phyloP scores from a whole-genome alignment of 352 stramenopile genomes.

The Pythium monospermum region DNA sequence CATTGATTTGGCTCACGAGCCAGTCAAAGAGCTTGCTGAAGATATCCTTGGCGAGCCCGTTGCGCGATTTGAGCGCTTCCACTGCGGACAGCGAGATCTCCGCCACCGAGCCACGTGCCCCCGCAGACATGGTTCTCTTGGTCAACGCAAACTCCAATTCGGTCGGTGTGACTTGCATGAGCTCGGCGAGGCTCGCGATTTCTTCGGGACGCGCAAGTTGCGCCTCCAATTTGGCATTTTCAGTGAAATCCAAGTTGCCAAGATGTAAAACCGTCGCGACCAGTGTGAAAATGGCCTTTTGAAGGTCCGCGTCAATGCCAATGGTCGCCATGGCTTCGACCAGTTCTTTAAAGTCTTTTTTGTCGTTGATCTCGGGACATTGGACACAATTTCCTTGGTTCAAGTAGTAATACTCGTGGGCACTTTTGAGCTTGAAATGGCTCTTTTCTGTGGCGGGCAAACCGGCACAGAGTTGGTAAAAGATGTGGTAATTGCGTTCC shows the following conservation, averaged over 20 bases:
- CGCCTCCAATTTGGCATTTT: slow-evolving; percentile 84
- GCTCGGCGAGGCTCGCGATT: slow-evolving; percentile 65
- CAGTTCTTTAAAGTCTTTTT: slow-evolving; percentile 92
- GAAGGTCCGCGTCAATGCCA: slow-evolving; percentile 83
- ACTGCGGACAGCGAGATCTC: slow-evolving; percentile 80
- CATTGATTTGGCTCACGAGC: slow-evolving; percentile 94
- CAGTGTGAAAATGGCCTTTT: slow-evolving; percentile 93
- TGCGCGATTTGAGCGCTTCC: slow-evolving; percentile 84
- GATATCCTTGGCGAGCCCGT: slow-evolving; percentile 95
- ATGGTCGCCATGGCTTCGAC: slow-evolving; percentile 91
- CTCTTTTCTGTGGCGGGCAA: slow-evolving; percentile 63
- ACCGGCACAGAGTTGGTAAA: slow-evolving; percentile 95
- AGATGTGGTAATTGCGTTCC: slow-evolving; percentile 99
- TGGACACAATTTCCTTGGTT: slow-evolving; percentile 93
- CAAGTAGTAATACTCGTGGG: slow-evolving; percentile 90
- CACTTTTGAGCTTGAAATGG: slow-evolving; percentile 78
- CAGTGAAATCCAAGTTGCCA: slow-evolving; percentile 93
- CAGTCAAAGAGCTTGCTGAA: slow-evolving; percentile 97
- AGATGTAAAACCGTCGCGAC: slow-evolving; percentile 97
- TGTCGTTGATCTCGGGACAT: slow-evolving; percentile 92
- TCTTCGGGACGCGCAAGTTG: slow-evolving; percentile 59
- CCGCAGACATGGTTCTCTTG: slow-evolving; percentile 85
- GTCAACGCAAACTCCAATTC: slow-evolving; percentile 88
- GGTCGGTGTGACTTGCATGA: slow-evolving; percentile 81
- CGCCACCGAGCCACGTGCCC: slow-evolving; percentile 76